Percentiles rank a stretch among this genome's conserved stretches.
phyloP scores from a whole-genome alignment of 352 stramenopile species.

The Globisporangium rhizosaccharum region DNA sequence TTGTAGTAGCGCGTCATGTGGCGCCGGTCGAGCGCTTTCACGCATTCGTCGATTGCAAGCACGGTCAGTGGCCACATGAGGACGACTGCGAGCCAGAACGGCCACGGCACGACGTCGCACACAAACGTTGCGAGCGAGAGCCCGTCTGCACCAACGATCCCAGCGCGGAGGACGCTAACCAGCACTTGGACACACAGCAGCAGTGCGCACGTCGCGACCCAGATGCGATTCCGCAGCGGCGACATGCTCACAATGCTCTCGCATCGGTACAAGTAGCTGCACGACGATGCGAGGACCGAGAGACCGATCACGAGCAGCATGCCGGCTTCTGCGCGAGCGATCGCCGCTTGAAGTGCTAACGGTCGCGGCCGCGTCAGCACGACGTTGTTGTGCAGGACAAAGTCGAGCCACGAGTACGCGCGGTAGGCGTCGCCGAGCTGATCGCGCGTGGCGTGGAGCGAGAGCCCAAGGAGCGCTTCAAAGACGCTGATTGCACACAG shows the following conservation, averaged over 20 bases:
- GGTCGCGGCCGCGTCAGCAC: constrained; percentile 45
- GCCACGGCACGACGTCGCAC: constrained; percentile 44
- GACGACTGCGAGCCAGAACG: constrained; percentile 44
- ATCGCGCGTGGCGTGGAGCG: constrained; percentile 31
- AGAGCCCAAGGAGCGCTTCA: constrained; percentile 66
- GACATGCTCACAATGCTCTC: constrained; percentile 66
- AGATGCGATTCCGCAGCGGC: constrained; percentile 69
- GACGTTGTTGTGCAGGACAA: constrained; percentile 44
- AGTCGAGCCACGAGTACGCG: constrained; percentile 55
- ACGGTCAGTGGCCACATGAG: constrained; percentile 60
- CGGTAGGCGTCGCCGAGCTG: constrained; percentile 19
- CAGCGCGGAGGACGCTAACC: constrained; percentile 35
- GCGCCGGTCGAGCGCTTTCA: constrained; percentile 73
- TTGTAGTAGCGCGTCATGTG: constrained; percentile 79
- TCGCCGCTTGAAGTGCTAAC: constrained; percentile 35
- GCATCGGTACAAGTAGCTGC: constrained; percentile 69
- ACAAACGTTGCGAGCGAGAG: constrained; percentile 46
- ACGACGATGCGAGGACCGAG: constrained; percentile 64
- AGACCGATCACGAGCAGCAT: constrained; percentile 70
- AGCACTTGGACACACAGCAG: constrained; percentile 47
- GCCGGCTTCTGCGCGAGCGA: constrained; percentile 68
- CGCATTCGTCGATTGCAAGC: constrained; percentile 52
- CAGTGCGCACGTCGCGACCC: constrained; percentile 30
- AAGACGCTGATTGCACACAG: constrained; percentile 58
- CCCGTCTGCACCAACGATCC: constrained; percentile 43